Base-by-base conservation (phyloP, 1,284 basidiomycete species). In the Ustanciosporium gigantosporum region DNA sequence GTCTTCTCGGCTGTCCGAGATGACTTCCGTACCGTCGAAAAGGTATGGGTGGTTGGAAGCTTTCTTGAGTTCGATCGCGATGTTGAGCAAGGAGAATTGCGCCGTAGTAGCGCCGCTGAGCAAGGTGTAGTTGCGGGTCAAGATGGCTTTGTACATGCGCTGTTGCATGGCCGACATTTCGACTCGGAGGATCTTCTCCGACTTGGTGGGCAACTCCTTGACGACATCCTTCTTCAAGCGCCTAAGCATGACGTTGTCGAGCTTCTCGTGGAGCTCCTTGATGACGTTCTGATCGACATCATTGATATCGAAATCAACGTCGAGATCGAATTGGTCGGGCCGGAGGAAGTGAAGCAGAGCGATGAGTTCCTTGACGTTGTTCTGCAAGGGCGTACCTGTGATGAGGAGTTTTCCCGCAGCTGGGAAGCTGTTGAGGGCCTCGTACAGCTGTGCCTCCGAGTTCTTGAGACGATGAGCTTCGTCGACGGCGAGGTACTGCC, bases 391-490 rank as follows among this genome's bases (percentile, higher is more conserved):
- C 3, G 95, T 99, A 25, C 95, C 95, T 0, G 95, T 98, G 79
- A 98, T 98, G 67, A 98, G 85, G 46, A 98, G 83, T 80, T 95
- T 94, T 43, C 89, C 91, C 2, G 88, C 88, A 34, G 90, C 88
- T 43, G 86, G 85, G 82, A 98, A 98, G 59, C 88, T 86, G 76
- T 86, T 84, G 45, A 99, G 82, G 5, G 92, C 91, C 76, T 98
- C 92, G 79, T 98, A 98, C 36, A 98, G 81, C 80, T 97, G 94
- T 66, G 90, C 91, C 79, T 97, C 94, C 45, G 90, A 90, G 80
- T 98, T 98, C 82, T 99, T 98, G 65, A 99, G 81, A 21, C 95
- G 89, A 81, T 99, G 95, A 5, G 95, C 95, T 84, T 98, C 95
- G 78, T 98, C 95, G 66, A 99, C 95, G 78, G 98, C 96, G 88